A percentile compares a stretch with the other conserved stretches of the same genome.
Conservation (phyloP, 176 grass and related monocot genomes). For the Avena sativa region DNA sequence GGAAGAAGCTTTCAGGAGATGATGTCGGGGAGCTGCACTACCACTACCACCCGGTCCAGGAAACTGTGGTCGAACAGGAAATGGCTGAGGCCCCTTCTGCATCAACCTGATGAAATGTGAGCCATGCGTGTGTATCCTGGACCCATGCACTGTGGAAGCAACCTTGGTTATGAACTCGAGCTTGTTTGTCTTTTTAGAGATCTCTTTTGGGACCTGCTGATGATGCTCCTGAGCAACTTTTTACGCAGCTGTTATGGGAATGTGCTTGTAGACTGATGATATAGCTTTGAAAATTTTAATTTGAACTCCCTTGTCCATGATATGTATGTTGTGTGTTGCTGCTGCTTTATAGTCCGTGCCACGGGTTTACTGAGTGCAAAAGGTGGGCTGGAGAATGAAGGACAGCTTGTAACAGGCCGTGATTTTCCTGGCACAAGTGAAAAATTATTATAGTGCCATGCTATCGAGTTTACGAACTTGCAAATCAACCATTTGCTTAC, state of each 20-base stretch:
- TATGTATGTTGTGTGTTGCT: no score
- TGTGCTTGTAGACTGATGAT: slow-evolving; percentile 26
- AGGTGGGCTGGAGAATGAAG: no score
- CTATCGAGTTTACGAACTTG: no score
- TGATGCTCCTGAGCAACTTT: slow-evolving; percentile 34
- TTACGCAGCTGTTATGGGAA: not conserved
- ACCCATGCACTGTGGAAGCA: slow-evolving; percentile 15
- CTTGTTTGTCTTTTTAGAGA: slow-evolving; percentile 31
- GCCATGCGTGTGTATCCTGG: slow-evolving; percentile 5
- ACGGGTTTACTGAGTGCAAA: no score
- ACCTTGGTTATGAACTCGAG: slow-evolving; percentile 40
- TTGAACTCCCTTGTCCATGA: not conserved
- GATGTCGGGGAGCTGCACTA: slow-evolving; percentile 92
- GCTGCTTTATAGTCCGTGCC: no score
- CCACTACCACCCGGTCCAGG: slow-evolving; percentile 78
- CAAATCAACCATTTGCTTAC: no score
- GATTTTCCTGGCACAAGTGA: no score
- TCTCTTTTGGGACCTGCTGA: not conserved
- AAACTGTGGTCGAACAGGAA: slow-evolving; percentile 70
- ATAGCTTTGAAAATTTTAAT: slow-evolving; percentile 27
- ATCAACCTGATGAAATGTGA: slow-evolving; percentile 32
- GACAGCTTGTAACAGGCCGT: no score
- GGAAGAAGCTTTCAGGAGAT: slow-evolving; percentile 95
- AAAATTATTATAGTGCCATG: no score
- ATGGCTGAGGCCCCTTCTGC: slow-evolving; percentile 69